Evolutionary conservation across 805 yeast genomes (phyloP).

Genomic region (Starmerella sp.): DNA sequence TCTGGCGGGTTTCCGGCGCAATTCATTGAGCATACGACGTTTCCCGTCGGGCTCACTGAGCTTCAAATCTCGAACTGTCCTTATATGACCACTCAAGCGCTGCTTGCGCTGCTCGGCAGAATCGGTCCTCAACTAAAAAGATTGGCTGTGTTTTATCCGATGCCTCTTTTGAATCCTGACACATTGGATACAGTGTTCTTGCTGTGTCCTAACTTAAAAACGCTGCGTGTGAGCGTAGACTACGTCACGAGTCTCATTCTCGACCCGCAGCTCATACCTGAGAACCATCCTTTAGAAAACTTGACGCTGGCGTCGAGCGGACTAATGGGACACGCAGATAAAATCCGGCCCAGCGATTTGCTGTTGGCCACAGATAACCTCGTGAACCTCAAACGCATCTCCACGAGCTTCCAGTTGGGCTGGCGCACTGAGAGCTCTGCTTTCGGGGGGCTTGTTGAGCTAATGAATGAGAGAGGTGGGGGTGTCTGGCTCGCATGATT

Average conservation of each 20-base stretch:
- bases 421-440: constrained; percentile 56
- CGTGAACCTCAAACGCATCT: constrained; percentile 51
- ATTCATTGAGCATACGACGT: constrained; percentile 54
- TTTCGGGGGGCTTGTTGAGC: constrained; percentile 51
- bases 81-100: constrained; percentile 49
- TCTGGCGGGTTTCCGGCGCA: constrained; percentile 86
- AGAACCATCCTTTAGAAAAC: constrained; percentile 42
- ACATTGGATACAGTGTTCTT: constrained; percentile 64
- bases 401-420: constrained; percentile 67
- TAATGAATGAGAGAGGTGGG: constrained; percentile 64
- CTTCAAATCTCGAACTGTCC: constrained; percentile 87
- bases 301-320: constrained; percentile 77
- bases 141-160: constrained; percentile 68
- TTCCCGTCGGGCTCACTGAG: constrained; percentile 60
- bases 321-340: constrained; percentile 63
- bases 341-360: constrained; percentile 78
- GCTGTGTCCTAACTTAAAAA: constrained; percentile 61
- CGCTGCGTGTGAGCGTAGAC: constrained; percentile 66
- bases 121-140: constrained; percentile 56
- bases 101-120: constrained; percentile 48
- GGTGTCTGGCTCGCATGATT: constrained; percentile 31
- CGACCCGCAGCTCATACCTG: constrained; percentile 29
- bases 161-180: constrained; percentile 63
- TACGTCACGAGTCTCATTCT: constrained; percentile 45
- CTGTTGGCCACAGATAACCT: constrained; percentile 77